Conservation (phyloP, 139 green algal species). For the Coelastrella sp. region DNA sequence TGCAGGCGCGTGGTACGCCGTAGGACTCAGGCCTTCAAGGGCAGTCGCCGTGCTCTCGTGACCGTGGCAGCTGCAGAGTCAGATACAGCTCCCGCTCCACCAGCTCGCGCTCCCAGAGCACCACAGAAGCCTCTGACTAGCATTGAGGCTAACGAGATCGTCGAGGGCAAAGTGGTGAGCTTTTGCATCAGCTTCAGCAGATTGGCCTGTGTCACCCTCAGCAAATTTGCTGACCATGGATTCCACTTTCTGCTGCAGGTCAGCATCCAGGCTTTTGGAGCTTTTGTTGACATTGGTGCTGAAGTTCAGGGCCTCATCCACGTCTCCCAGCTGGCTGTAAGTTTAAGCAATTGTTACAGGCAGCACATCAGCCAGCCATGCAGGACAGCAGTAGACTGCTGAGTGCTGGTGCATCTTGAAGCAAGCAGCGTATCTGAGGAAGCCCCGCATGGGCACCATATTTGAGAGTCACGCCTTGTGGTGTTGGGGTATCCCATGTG, state of each 20-base stretch:
- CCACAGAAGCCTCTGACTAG: slow-evolving; percentile 44
- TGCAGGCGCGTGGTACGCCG: slow-evolving; percentile 26
- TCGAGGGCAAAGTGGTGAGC: slow-evolving; percentile 72
- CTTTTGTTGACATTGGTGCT: slow-evolving; percentile 94
- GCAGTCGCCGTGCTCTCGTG: slow-evolving; percentile 31
- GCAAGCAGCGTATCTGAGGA: too few species aligned
- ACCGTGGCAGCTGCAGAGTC: slow-evolving; percentile 46
- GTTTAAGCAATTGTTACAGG: background rate
- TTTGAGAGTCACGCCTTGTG: too few species aligned
- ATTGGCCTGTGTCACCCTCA: background rate
- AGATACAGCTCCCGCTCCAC: slow-evolving; percentile 12
- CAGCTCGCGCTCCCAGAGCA: background rate
- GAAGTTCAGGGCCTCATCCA: slow-evolving; percentile 92
- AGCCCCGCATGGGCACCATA: too few species aligned
- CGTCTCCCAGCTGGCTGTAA: slow-evolving; percentile 89
- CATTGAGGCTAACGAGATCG: slow-evolving; percentile 59
- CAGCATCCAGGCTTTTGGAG: slow-evolving; percentile 82
- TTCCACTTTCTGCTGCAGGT: slow-evolving; percentile 52
- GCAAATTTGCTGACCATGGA: background rate
- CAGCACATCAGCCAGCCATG: background rate
- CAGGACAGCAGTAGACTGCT: background rate
- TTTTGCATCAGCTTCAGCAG: background rate
- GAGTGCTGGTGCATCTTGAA: too few species aligned
- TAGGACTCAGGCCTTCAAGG: slow-evolving; percentile 47
- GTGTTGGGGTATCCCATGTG: too few species aligned